phyloP scores from a whole-genome alignment of 495 filamentous ascomycete genomes.

The Diplogelasinospora grovesii region DNA sequence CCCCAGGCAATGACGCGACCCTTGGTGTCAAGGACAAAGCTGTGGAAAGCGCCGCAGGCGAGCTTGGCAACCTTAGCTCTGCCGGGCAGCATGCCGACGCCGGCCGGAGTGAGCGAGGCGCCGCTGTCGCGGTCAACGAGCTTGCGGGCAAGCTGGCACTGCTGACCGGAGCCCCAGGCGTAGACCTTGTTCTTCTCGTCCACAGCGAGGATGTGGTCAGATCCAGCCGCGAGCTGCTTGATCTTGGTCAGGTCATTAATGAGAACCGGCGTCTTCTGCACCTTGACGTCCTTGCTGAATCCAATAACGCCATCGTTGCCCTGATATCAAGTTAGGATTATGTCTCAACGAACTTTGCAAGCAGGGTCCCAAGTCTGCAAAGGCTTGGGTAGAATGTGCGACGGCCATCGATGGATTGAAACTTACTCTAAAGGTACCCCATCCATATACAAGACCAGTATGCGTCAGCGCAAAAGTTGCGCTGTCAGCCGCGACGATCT shows the following conservation, averaged over 20 bases:
- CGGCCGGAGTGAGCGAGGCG: constrained; percentile 57
- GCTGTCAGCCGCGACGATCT: constrained; percentile 58
- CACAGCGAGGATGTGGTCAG: constrained; percentile 66
- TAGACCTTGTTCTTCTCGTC: constrained; percentile 58
- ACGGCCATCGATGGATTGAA: not conserved
- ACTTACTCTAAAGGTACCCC: constrained; percentile 64
- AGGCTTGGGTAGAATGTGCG: not conserved
- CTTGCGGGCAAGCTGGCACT: constrained; percentile 67
- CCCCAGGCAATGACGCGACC: constrained; percentile 79
- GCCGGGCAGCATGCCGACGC: constrained; percentile 56
- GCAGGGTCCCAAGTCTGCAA: not conserved
- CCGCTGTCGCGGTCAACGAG: constrained; percentile 53
- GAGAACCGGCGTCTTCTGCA: constrained; percentile 29
- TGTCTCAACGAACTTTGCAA: not conserved
- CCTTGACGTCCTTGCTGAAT: constrained; percentile 41
- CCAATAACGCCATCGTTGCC: constrained; percentile 62
- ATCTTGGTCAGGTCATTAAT: constrained; percentile 54
- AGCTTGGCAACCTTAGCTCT: constrained; percentile 49
- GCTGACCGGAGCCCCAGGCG: constrained; percentile 68
- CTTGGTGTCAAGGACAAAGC: constrained; percentile 66
- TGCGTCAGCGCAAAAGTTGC: constrained; percentile 59
- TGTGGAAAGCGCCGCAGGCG: constrained; percentile 61
- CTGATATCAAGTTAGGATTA: constrained; percentile 15
- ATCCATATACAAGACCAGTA: constrained; percentile 57
- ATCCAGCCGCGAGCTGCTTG: constrained; percentile 51